phyloP scores from a whole-genome alignment of 768 basidiomycete genomes.

The Gelatoporia subvermispora region DNA sequence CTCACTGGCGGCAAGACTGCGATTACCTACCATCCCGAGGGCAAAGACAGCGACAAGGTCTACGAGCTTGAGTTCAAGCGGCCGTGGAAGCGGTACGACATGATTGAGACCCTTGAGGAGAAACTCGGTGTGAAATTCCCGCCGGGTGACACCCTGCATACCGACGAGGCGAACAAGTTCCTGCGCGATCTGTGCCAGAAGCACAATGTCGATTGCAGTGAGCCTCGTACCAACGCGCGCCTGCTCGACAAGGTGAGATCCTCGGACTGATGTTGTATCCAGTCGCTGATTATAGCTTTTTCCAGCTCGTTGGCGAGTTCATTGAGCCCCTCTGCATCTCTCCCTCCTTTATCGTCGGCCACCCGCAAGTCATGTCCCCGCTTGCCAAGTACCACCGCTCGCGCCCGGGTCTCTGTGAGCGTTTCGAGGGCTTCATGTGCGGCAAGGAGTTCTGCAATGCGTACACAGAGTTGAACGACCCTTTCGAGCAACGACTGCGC shows the following conservation, averaged over 20 bases:
- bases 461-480: constrained; percentile 99
- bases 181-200: constrained; percentile 79
- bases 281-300: constrained; percentile 2
- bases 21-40: constrained; percentile 87
- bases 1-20: constrained; percentile 78
- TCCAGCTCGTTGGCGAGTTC: constrained; percentile 91
- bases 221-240: constrained; percentile 92
- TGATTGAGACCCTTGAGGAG: constrained; percentile 95
- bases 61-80: constrained; percentile 82
- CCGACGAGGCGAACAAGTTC: constrained; percentile 84
- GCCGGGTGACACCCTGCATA: constrained; percentile 84
- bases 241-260: constrained; percentile 82
- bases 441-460: constrained; percentile 99
- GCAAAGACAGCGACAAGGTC: constrained; percentile 74
- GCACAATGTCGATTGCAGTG: constrained; percentile 96
- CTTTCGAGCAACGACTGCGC: constrained; percentile 89
- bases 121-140: constrained; percentile 92
- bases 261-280: not conserved
- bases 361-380: constrained; percentile 99
- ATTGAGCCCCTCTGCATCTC: constrained; percentile 97
- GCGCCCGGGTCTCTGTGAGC: constrained; percentile 95
- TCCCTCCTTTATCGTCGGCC: constrained; percentile 96
- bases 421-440: constrained; percentile 98
- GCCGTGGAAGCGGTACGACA: constrained; percentile 98
- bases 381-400: constrained; percentile 98